Evolutionary conservation across 352 stramenopile species (phyloP).

Genomic region (Phytophthora ohioensis): DNA sequence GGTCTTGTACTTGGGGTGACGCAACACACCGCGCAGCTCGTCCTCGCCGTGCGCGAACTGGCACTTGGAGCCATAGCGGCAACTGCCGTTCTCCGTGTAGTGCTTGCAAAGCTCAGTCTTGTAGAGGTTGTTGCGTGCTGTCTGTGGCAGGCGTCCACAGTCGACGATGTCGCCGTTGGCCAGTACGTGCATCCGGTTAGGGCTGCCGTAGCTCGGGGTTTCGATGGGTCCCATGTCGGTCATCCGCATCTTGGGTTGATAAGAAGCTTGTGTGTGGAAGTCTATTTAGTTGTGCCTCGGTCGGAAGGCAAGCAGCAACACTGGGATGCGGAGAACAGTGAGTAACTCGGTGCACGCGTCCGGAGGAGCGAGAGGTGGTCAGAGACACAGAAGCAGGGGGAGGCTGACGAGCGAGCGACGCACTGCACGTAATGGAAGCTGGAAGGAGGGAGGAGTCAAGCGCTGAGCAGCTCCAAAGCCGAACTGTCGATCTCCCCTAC

Average conservation of each 20-base stretch:
- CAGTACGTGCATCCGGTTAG: conserved; percentile 78
- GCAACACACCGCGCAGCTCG: conserved; percentile 85
- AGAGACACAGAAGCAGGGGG: conserved; percentile 8
- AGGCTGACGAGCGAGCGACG: neutral
- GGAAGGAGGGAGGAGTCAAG: conserved; percentile 5
- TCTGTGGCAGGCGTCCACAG: conserved; percentile 78
- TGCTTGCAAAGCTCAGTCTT: conserved; percentile 94
- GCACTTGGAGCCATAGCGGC: conserved; percentile 90
- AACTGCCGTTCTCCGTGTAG: conserved; percentile 87
- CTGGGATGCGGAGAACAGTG: neutral
- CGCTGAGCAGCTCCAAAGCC: conserved; percentile 4
- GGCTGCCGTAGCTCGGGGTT: conserved; percentile 52
- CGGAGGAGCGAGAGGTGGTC: conserved; percentile 29
- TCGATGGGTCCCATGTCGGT: conserved; percentile 44
- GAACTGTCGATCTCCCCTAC: conserved; percentile 29
- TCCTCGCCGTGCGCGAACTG: conserved; percentile 91
- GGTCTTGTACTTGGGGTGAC: conserved; percentile 94
- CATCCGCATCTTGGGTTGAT: conserved; percentile 33
- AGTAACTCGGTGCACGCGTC: conserved; percentile 24
- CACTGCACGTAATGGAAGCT: conserved; percentile 26
- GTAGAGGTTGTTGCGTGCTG: conserved; percentile 89
- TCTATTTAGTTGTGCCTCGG: conserved; percentile 29
- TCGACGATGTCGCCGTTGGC: conserved; percentile 90
- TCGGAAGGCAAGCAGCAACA: neutral
- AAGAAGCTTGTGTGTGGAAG: conserved; percentile 11